Base-by-base conservation (phyloP, 768 basidiomycete genomes). In the Galerina sulciceps region DNA sequence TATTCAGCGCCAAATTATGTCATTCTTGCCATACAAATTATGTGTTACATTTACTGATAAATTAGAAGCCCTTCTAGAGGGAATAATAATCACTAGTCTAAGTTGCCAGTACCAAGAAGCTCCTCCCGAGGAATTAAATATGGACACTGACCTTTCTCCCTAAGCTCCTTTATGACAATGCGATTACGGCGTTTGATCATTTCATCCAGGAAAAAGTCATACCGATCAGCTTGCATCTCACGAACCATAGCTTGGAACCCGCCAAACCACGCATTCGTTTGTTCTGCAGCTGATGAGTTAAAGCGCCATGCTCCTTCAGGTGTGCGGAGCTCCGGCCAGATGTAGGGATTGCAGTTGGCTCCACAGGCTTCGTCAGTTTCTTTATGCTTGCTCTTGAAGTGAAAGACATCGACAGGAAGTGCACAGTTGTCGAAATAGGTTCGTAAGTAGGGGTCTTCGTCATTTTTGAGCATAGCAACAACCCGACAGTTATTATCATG, bases 181-280 rank as follows among this genome's bases (percentile, higher is more conserved):
- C 38, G 34, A 52, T 58, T 58, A 4, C 38, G 31, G 2, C 26
- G 38, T 41, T 35, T 49, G 37, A 76, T 70, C 69, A 75, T 69
- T 46, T 73, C 65, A 58, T 75, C 73, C 0, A 76, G 51, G 43
- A 73, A 73, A 22, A 74, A 76, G 37, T 73, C 63, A 18, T 70
- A 74, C 36, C 63, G 57, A 17, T 42, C 44, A 4, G 14, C 42
- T 2, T 17, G 23, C 73, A 75, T 74, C 57, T 75, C 69, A 4
- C 65, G 10, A 10, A 62, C 63, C 0, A 74, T 73, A 0, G 67
- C 17, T 1, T 68, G 68, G 37, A 66, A 73, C 1, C 65, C 64
- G 1, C 65, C 66, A 4, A 71, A 38, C 72, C 75, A 76, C 3
- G 65, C 69, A 58, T 76, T 76, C 2, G 61, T 60, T 60, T 72